phyloP scores from a whole-genome alignment of 495 filamentous ascomycete species.

The Daldinia grandis region DNA sequence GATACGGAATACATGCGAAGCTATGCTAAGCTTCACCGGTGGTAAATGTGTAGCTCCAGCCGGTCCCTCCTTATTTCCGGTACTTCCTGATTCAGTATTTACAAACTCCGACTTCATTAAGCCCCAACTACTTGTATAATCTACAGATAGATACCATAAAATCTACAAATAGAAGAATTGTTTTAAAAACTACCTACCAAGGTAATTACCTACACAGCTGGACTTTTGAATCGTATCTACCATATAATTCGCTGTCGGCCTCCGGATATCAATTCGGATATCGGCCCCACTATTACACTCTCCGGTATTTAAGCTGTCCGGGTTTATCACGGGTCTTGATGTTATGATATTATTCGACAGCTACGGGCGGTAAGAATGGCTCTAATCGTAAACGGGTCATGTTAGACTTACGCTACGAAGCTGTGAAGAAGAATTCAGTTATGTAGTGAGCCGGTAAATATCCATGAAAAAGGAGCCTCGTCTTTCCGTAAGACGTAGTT shows the following conservation, averaged over 20 bases:
- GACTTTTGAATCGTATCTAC: neutral
- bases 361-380: too few relatives aligned
- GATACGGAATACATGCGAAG: neutral
- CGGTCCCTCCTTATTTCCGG: neutral
- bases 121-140: neutral
- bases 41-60: neutral
- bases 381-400: neutral
- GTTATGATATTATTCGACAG: neutral
- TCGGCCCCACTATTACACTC: neutral
- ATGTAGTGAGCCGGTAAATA: neutral
- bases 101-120: slow-evolving; percentile 1
- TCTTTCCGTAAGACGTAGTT: neutral
- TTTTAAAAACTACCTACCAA: neutral
- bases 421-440: neutral
- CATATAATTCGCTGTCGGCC: neutral
- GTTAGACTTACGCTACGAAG: neutral
- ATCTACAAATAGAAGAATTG: neutral
- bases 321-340: neutral
- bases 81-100: neutral
- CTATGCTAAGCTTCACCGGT: neutral
- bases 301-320: neutral
- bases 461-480: neutral
- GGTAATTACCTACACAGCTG: neutral
- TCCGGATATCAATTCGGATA: neutral
- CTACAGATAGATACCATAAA: neutral